These are phyloP conservation scores for Hypoxylon sp. DNA, from an alignment of 2,329 filamentous ascomycete genomes.

Conservation along the genomic window DNA sequence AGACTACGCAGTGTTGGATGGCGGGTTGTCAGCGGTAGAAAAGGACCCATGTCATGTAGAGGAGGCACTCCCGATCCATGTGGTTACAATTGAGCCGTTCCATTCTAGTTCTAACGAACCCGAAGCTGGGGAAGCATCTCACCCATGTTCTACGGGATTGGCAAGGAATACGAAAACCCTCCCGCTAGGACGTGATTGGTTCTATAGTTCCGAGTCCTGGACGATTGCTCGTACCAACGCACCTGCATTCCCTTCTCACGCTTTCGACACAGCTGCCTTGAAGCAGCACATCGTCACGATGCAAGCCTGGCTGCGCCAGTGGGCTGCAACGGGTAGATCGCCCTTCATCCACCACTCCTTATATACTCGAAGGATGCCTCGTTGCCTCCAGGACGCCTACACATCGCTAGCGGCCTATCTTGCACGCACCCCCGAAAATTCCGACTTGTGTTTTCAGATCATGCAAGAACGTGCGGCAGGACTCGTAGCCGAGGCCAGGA, in stretches of 20 bases:
- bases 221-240: slow-evolving; percentile 10
- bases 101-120: neutral
- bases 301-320: slow-evolving; percentile 27
- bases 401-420: slow-evolving; percentile 22
- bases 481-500: slow-evolving; percentile 7
- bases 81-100: slow-evolving; percentile 13
- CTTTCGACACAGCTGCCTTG: slow-evolving; percentile 20
- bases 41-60: neutral
- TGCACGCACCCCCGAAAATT: slow-evolving; percentile 28
- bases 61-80: slow-evolving; percentile 15
- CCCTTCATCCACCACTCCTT: slow-evolving; percentile 31
- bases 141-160: slow-evolving; percentile 20
- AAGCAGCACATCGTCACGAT: slow-evolving; percentile 19
- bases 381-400: slow-evolving; percentile 28
- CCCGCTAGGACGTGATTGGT: slow-evolving; percentile 23
- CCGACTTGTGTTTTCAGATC: slow-evolving; percentile 25
- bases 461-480: slow-evolving; percentile 12
- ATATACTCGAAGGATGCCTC: slow-evolving; percentile 25
- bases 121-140: neutral
- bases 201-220: slow-evolving; percentile 24
- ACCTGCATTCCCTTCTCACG: slow-evolving; percentile 7
- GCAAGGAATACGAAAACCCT: slow-evolving; percentile 12
- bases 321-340: slow-evolving; percentile 24
- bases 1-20: slow-evolving; percentile 22
- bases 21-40: slow-evolving; percentile 1